phyloP scores from a whole-genome alignment of 73 alveolate genomes.

The Durusdinium trenchii region DNA sequence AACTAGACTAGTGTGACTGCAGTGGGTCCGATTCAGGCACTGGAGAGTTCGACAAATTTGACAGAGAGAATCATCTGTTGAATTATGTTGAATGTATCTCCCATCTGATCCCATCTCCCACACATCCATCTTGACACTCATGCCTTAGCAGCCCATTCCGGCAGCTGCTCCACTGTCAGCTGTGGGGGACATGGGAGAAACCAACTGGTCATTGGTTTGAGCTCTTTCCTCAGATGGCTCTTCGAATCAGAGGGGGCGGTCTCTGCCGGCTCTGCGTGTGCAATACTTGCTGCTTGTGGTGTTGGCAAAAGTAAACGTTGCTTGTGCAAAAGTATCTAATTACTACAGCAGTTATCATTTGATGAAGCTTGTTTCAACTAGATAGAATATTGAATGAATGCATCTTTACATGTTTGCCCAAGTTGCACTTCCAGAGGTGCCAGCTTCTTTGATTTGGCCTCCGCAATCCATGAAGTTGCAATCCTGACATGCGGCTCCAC shows the following conservation, averaged over 20 bases:
- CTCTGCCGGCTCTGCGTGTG: no score
- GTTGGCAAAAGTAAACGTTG: background rate
- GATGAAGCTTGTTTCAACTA: background rate
- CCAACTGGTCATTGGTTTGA: constrained; percentile 1
- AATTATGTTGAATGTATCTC: no score
- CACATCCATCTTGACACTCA: no score
- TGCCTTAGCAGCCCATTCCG: background rate
- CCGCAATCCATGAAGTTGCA: constrained; percentile 32
- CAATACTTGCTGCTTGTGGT: no score
- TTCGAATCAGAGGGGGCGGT: no score
- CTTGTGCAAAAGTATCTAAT: background rate
- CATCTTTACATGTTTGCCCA: background rate
- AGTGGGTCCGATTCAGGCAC: no score
- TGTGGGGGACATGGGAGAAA: constrained; percentile 39
- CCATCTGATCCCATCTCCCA: no score
- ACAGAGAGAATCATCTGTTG: no score
- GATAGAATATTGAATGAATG: background rate
- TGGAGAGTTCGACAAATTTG: no score
- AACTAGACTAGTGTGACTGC: no score
- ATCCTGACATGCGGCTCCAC: no score
- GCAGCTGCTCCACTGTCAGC: constrained; percentile 5
- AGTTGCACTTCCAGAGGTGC: constrained; percentile 33
- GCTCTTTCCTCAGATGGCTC: constrained; percentile 28
- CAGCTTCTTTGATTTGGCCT: constrained; percentile 31
- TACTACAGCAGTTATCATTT: background rate